phyloP scores from a whole-genome alignment of 2,329 filamentous ascomycete species.

The Pseudopyrenochaeta lycopersici region DNA sequence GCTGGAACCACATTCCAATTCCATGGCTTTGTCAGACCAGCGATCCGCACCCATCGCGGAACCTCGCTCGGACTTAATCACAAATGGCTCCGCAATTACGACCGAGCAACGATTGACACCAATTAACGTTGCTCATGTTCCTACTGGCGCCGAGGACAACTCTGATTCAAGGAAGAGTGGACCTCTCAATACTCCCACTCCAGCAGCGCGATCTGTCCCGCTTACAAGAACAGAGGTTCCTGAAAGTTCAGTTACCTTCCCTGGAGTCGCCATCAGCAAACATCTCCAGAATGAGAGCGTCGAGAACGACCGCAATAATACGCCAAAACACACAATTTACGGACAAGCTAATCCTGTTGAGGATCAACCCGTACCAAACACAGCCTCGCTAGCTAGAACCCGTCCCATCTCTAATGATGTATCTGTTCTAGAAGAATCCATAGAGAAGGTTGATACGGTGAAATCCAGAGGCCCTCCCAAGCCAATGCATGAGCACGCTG shows the following conservation, averaged over 20 bases:
- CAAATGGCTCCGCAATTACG: background rate
- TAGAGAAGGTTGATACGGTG: too few species aligned
- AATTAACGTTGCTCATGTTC: background rate
- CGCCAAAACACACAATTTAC: too few species aligned
- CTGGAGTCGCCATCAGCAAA: background rate
- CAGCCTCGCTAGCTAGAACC: too few species aligned
- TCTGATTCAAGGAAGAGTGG: too few species aligned
- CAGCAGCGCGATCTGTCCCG: background rate
- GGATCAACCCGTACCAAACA: too few species aligned
- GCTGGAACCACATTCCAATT: conserved; percentile 18
- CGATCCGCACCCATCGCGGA: background rate
- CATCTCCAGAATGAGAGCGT: too few species aligned
- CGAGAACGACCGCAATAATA: background rate
- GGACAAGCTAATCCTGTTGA: too few species aligned
- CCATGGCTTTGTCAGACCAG: conserved; percentile 1
- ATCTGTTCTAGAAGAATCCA: too few species aligned
- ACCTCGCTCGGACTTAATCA: background rate
- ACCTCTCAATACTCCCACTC: background rate
- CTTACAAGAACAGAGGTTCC: background rate
- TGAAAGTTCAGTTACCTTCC: background rate
- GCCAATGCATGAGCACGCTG: too few species aligned
- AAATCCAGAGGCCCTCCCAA: too few species aligned
- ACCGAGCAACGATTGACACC: background rate
- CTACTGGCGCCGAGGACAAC: background rate
- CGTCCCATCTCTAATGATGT: too few species aligned